Conservation (phyloP, 2,329 filamentous ascomycete genomes). For the Fusarium vanettenii region DNA sequence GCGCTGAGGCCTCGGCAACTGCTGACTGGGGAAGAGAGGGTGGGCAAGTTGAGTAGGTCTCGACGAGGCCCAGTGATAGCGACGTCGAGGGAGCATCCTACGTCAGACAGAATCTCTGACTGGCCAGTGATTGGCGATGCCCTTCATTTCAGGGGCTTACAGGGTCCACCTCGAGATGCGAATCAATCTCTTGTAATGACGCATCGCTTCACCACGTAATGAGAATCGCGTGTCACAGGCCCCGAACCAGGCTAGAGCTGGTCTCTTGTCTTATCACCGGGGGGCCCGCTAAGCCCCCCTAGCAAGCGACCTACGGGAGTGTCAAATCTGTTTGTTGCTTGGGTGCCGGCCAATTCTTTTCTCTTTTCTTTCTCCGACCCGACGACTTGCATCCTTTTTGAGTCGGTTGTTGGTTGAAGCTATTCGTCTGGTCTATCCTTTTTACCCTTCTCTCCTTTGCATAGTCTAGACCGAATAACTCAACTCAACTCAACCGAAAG, state of each 20-base stretch:
- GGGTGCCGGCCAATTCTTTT: neutral
- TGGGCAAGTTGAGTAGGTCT: neutral
- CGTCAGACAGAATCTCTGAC: neutral
- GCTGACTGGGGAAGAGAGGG: neutral
- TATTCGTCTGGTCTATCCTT: neutral
- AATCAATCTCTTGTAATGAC: neutral
- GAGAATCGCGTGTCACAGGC: neutral
- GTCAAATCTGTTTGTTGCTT: neutral
- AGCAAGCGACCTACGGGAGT: neutral
- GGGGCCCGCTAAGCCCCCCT: neutral
- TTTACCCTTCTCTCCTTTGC: neutral
- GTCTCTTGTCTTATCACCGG: neutral
- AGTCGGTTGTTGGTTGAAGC: neutral
- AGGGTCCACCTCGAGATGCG: neutral
- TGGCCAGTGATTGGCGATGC: neutral
- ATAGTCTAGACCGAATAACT: neutral
- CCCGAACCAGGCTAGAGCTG: neutral
- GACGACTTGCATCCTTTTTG: neutral
- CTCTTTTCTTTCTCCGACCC: neutral
- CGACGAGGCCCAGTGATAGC: neutral
- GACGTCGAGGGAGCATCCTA: neutral
- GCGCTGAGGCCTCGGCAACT: neutral
- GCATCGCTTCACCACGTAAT: neutral
- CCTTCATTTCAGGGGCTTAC: neutral
- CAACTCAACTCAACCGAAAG: neutral